Conservation (phyloP, 805 yeast species). For the Teunomyces cretensis region DNA sequence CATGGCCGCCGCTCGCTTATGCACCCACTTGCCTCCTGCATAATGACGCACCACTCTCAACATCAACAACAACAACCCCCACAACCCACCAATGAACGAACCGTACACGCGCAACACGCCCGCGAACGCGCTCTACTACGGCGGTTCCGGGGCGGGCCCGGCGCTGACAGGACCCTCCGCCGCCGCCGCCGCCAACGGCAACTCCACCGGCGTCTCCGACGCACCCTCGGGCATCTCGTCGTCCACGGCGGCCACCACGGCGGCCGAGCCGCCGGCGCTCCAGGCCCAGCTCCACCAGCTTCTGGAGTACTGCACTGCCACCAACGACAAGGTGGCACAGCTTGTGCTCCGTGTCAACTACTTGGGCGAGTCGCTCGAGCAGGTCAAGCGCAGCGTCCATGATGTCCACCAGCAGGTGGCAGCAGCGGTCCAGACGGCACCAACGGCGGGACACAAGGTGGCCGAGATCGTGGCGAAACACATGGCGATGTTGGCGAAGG, state of each 20-base stretch:
- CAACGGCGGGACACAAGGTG: conserved; percentile 10
- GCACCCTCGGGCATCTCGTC: conserved; percentile 1
- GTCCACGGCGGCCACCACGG: neutral
- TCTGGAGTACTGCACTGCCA: conserved; percentile 16
- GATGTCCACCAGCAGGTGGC: conserved; percentile 14
- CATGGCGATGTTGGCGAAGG: conserved; percentile 19
- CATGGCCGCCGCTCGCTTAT: neutral
- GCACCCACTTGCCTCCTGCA: neutral
- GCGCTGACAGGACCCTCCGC: neutral
- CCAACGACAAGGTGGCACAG: conserved; percentile 21
- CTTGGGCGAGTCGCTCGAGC: conserved; percentile 12
- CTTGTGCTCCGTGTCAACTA: conserved; percentile 16
- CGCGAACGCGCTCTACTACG: conserved; percentile 6
- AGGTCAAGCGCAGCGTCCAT: conserved; percentile 11
- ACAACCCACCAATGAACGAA: conserved; percentile 5
- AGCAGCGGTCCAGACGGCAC: conserved; percentile 7
- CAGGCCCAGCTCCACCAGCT: conserved; percentile 15
- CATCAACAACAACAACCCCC: neutral
- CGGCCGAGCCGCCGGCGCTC: neutral
- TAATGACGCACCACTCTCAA: neutral
- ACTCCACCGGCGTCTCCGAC: conserved; percentile 1
- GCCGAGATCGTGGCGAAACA: conserved; percentile 20
- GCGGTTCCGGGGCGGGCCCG: neutral
- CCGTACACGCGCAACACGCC: conserved; percentile 5
- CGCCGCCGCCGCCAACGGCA: neutral